Conservation (phyloP, 192 early-diverging fungal species). For the Coemansia sp. region DNA sequence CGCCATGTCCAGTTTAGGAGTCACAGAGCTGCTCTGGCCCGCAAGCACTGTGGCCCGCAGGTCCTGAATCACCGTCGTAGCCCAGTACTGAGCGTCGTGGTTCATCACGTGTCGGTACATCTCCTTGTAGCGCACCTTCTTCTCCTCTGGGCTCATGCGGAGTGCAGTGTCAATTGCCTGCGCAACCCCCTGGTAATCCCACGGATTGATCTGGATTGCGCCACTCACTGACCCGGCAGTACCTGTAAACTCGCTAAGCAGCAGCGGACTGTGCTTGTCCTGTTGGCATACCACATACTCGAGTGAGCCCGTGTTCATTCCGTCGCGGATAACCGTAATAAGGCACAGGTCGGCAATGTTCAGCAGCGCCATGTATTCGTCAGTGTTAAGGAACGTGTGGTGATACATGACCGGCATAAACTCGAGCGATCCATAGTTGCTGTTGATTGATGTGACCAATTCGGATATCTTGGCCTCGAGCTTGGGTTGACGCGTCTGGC, state of each 20-base stretch:
- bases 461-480: constrained; percentile 87
- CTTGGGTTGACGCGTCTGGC: constrained; percentile 64
- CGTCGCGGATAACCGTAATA: constrained; percentile 90
- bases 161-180: constrained; percentile 87
- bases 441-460: constrained; percentile 91
- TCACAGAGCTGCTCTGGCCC: constrained; percentile 33
- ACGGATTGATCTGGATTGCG: constrained; percentile 89
- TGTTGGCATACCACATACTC: constrained; percentile 93
- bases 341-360: constrained; percentile 90
- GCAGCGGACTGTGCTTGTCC: constrained; percentile 80
- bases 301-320: constrained; percentile 96
- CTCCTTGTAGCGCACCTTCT: constrained; percentile 57
- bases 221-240: constrained; percentile 87
- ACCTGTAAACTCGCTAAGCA: constrained; percentile 96
- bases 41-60: constrained; percentile 58
- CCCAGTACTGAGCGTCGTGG: constrained; percentile 89
- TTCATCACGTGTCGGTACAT: constrained; percentile 75
- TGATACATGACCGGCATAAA: constrained; percentile 94
- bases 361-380: constrained; percentile 94
- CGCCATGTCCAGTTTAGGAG: constrained; percentile 28
- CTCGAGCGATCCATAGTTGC: constrained; percentile 90
- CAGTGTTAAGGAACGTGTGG: constrained; percentile 84
- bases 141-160: constrained; percentile 73
- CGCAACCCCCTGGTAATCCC: constrained; percentile 89
- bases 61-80: constrained; percentile 75